Conservation (phyloP, 2,329 filamentous ascomycete genomes). For the Epichloe elymi region DNA sequence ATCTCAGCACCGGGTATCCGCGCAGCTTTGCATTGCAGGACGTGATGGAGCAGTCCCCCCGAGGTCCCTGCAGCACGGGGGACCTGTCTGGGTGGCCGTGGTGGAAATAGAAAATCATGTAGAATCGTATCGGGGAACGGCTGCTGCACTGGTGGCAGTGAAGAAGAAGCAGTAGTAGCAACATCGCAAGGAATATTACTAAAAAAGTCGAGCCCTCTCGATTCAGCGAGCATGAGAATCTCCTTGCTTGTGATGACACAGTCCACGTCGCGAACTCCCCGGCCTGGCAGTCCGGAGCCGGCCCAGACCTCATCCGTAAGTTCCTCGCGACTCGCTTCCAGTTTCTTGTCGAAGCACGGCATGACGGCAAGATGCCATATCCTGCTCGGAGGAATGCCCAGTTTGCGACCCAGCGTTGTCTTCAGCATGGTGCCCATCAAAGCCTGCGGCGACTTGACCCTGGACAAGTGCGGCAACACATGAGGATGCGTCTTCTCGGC, state of each 20-base stretch:
- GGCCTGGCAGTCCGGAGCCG: constrained; percentile 31
- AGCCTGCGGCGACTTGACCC: constrained; percentile 87
- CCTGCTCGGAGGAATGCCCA: constrained; percentile 59
- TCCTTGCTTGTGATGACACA: constrained; percentile 97
- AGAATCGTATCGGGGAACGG: constrained; percentile 63
- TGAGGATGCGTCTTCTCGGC: constrained; percentile 96
- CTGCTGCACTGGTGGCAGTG: constrained; percentile 17
- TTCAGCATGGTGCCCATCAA: constrained; percentile 84
- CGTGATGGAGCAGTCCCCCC: constrained; percentile 78
- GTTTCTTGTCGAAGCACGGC: constrained; percentile 98
- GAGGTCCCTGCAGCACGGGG: constrained; percentile 57
- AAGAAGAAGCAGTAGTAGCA: constrained; percentile 21
- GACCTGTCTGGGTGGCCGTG: constrained; percentile 27
- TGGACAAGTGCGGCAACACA: constrained; percentile 79
- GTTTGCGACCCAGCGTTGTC: constrained; percentile 60
- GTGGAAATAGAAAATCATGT: constrained; percentile 61
- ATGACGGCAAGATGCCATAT: constrained; percentile 95
- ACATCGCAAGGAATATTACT: constrained; percentile 30
- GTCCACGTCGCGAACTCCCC: constrained; percentile 74
- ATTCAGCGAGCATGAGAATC: constrained; percentile 75
- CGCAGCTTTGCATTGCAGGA: constrained; percentile 61
- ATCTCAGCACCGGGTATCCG: constrained; percentile 61
- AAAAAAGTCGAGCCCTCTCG: constrained; percentile 66
- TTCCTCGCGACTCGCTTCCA: constrained; percentile 88
- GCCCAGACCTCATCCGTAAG: constrained; percentile 71